Base-by-base conservation (phyloP, 2,329 filamentous ascomycete genomes). In the Leptosphaerulina australis region DNA sequence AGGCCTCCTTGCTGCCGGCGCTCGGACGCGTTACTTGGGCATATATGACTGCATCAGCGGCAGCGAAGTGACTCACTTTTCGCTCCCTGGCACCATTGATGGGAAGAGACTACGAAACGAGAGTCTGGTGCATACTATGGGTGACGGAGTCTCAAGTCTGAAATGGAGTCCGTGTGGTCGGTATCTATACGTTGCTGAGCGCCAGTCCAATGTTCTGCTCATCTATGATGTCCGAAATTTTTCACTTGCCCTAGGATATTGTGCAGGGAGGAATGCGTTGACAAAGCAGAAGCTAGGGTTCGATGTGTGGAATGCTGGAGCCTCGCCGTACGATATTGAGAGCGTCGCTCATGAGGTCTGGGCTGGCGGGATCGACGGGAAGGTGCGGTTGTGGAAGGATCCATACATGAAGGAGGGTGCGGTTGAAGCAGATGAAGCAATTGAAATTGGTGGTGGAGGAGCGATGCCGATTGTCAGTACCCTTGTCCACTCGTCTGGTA, bases 161-260 rank as follows among this genome's bases (percentile, higher is more conserved):
- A 67, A 76, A 12, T 87, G 83, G 83, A 84, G 79, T 43, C 77
- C 79, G 0, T 81, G 80, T 65, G 82, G 81, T 1, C 75, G 72
- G 33, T 87, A 86, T 62, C 65, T 87, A 4, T 81, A 83, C 56
- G 76, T 84, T 14, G 79, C 77, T 0, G 84, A 86, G 62, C 75
- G 84, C 15, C 76, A 77, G 49, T 82, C 81, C 44, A 77, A 83
- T 56, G 78, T 76, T 1, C 69, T 85, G 1, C 69, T 82, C 34
- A 72, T 86, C 9, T 86, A 83, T 62, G 84, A 87, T 60, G 77
- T 85, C 20, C 76, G 84, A 12, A 77, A 79, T n/a, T 78, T 77
- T 1, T 75, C 77, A 0, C 74, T 78, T 44, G 65, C 79, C 20
- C 66, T 87, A 3, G 77, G 76, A 1, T 80, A 78, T 67, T 70